A percentile compares a stretch with the other conserved stretches of the same genome.
These are phyloP conservation scores for Alternaria sp. DNA, from an alignment of 2,329 filamentous ascomycete genomes.

Conservation along the genomic window DNA sequence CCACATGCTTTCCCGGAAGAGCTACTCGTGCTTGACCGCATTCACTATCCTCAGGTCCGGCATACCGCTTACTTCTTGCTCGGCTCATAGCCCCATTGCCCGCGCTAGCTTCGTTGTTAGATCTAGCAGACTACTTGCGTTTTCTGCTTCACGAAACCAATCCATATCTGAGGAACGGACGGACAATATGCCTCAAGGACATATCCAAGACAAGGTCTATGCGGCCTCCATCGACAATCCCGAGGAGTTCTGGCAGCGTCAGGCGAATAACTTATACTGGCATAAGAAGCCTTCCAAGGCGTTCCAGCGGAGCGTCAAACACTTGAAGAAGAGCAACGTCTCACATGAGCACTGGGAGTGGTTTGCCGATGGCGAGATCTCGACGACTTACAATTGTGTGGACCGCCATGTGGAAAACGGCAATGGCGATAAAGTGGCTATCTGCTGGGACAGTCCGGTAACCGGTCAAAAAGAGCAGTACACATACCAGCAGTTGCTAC, in stretches of 20 bases:
- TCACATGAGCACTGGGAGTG: conserved; percentile 82
- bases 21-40: background rate
- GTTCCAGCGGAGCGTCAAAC: conserved; percentile 67
- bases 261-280: conserved; percentile 81
- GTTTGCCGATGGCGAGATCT: conserved; percentile 89
- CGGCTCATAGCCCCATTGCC: background rate
- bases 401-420: conserved; percentile 83
- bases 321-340: conserved; percentile 64
- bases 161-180: background rate
- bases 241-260: conserved; percentile 74
- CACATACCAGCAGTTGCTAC: conserved; percentile 76
- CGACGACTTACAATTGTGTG: conserved; percentile 89
- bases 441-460: conserved; percentile 89
- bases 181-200: conserved; percentile 11
- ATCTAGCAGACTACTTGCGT: background rate
- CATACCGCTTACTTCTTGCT: background rate
- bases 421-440: conserved; percentile 74
- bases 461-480: conserved; percentile 73
- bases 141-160: background rate
- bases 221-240: conserved; percentile 69
- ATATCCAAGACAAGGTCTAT: conserved; percentile 60
- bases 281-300: conserved; percentile 73
- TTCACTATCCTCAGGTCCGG: background rate
- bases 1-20: background rate
- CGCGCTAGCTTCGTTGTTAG: background rate